These are phyloP conservation scores for Solanum sejunctum DNA, from an alignment of 257 asterid species.

Conservation along the genomic window DNA sequence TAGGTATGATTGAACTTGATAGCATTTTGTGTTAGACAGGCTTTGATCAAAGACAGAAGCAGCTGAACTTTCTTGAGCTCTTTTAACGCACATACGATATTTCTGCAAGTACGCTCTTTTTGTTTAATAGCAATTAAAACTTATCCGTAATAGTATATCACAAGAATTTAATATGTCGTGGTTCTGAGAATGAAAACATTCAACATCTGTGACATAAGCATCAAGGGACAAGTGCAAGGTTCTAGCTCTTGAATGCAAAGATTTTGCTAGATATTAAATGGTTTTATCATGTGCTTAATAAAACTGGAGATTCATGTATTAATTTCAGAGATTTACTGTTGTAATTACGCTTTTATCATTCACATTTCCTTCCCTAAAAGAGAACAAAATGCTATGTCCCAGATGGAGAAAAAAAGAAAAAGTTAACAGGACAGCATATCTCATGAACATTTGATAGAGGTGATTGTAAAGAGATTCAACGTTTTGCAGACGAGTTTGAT, in stretches of 20 bases:
- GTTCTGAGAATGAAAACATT: background rate
- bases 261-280: slow-evolving; percentile 5
- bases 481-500: background rate
- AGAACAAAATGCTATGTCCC: background rate
- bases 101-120: slow-evolving; percentile 34
- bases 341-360: background rate
- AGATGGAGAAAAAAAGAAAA: background rate
- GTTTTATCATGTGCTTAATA: slow-evolving; percentile 6
- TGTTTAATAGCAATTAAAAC: background rate
- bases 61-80: slow-evolving; percentile 14
- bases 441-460: background rate
- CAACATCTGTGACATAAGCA: background rate
- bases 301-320: slow-evolving; percentile 15
- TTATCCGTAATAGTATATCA: background rate
- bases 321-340: slow-evolving; percentile 14
- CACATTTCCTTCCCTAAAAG: background rate
- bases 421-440: background rate
- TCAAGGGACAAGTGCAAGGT: background rate
- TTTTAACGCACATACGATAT: slow-evolving; percentile 32
- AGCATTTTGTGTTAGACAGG: background rate
- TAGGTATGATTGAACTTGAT: background rate
- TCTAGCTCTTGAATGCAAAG: background rate
- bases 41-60: slow-evolving; percentile 3
- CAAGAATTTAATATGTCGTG: background rate
- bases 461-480: background rate